phyloP scores from a whole-genome alignment of 768 basidiomycete species.

The Xerocomus spinulosus region DNA sequence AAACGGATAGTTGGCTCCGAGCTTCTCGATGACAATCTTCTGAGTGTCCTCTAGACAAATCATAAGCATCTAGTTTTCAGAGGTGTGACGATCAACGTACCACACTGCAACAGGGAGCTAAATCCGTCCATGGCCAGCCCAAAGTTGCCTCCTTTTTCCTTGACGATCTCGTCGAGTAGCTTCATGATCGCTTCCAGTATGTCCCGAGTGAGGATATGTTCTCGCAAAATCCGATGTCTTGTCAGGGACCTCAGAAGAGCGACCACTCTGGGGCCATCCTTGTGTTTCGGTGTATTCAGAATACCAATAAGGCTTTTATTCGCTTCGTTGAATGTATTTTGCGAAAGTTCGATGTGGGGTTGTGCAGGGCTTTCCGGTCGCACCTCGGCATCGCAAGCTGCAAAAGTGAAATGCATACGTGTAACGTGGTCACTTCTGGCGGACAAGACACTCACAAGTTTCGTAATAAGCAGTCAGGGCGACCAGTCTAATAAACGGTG shows the following conservation, averaged over 20 bases:
- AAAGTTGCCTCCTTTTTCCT: conserved; percentile 4
- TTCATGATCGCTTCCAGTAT: conserved; percentile 7
- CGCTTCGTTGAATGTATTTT: conserved; percentile 9
- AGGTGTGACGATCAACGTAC: conserved; percentile 5
- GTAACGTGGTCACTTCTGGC: not conserved
- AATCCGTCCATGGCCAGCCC: conserved; percentile 19
- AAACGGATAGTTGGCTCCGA: not conserved
- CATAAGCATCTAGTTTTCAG: not conserved
- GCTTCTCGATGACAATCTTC: conserved; percentile 1
- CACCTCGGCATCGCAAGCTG: conserved; percentile 4
- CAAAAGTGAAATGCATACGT: not conserved
- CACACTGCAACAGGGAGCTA: conserved; percentile 12
- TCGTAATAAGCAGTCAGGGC: conserved; percentile 19
- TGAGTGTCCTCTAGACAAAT: conserved; percentile 11
- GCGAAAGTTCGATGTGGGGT: not conserved
- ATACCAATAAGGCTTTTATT: conserved; percentile 8
- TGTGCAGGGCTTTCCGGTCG: not conserved
- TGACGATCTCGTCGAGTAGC: conserved; percentile 11
- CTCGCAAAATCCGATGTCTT: conserved; percentile 9
- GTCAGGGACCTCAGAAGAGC: conserved; percentile 18
- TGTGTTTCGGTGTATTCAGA: conserved; percentile 7
- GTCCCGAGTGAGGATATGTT: conserved; percentile 8
- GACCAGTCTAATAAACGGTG: conserved; percentile 16
- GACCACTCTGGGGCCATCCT: conserved; percentile 13
- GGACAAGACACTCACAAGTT: conserved; percentile 7